A percentile compares a stretch with the other conserved stretches of the same genome.
phyloP scores from a whole-genome alignment of 768 basidiomycete genomes.

The Leccinum longicurvipes region DNA sequence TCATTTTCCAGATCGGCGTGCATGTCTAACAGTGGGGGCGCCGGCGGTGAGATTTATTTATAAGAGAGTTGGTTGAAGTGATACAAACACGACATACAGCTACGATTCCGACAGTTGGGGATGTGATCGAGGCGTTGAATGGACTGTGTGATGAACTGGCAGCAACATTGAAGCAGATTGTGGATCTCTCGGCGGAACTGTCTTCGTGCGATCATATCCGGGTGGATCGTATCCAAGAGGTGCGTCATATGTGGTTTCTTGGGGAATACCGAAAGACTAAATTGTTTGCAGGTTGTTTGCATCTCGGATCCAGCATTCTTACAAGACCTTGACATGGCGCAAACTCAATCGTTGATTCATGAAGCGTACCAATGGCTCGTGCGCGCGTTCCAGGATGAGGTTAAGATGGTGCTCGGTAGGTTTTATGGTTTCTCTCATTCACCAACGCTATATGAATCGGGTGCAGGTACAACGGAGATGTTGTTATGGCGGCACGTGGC shows the following conservation, averaged over 20 bases:
- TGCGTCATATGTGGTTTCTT: slow-evolving; percentile 26
- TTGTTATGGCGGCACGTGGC: slow-evolving; percentile 76
- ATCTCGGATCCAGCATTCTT: slow-evolving; percentile 53
- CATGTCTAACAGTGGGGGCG: too few species aligned
- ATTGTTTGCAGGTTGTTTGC: slow-evolving; percentile 42
- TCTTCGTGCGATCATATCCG: slow-evolving; percentile 67
- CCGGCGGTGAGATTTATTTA: too few species aligned
- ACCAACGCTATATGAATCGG: not conserved
- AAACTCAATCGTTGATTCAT: slow-evolving; percentile 65
- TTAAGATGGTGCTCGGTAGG: slow-evolving; percentile 54
- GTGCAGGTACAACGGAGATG: slow-evolving; percentile 69
- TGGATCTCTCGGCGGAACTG: slow-evolving; percentile 66
- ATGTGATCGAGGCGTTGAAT: slow-evolving; percentile 65
- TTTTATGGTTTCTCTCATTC: not conserved
- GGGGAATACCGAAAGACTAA: not conserved
- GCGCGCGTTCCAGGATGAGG: slow-evolving; percentile 39
- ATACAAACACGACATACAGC: slow-evolving; percentile 36
- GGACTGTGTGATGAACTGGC: slow-evolving; percentile 60
- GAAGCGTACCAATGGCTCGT: slow-evolving; percentile 54
- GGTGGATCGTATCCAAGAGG: slow-evolving; percentile 70
- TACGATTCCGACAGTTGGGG: slow-evolving; percentile 72
- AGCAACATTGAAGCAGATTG: slow-evolving; percentile 60
- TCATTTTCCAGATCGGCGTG: too few species aligned
- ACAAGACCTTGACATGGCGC: slow-evolving; percentile 63
- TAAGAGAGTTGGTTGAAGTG: too few species aligned